These are phyloP conservation scores for Ceratocystis destructans DNA, from an alignment of 2,329 filamentous ascomycete species.

Conservation along the genomic window DNA sequence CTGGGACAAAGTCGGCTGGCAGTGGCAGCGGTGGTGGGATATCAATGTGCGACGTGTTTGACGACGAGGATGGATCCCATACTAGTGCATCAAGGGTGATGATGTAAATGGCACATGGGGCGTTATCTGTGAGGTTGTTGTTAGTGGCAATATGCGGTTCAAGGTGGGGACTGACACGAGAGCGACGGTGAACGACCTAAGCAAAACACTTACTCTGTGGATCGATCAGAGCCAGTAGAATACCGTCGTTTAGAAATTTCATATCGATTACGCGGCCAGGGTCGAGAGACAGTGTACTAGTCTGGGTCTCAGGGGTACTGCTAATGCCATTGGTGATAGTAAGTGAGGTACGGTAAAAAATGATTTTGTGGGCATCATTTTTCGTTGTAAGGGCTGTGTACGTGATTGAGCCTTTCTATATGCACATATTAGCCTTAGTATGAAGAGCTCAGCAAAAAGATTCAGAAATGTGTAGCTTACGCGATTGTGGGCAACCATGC, in stretches of 20 bases:
- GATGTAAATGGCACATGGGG: slow-evolving; percentile 11
- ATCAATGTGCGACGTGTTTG: background rate
- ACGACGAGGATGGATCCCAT: slow-evolving; percentile 4
- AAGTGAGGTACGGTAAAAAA: slow-evolving; percentile 41
- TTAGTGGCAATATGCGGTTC: background rate
- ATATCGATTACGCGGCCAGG: slow-evolving; percentile 42
- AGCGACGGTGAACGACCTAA: background rate
- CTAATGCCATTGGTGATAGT: slow-evolving; percentile 47
- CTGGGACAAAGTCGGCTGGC: slow-evolving; percentile 28
- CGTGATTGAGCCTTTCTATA: slow-evolving; percentile 10
- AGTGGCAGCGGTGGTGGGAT: slow-evolving; percentile 18
- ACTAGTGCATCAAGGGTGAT: slow-evolving; percentile 11
- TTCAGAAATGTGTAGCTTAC: background rate
- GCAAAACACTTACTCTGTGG: slow-evolving; percentile 25
- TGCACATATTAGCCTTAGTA: slow-evolving; percentile 27
- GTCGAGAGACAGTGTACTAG: slow-evolving; percentile 31
- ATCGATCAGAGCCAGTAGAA: slow-evolving; percentile 46
- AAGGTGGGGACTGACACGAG: background rate
- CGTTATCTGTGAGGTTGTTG: background rate
- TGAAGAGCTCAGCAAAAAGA: slow-evolving; percentile 22
- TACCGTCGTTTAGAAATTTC: slow-evolving; percentile 52
- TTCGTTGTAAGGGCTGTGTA: background rate
- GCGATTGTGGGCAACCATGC: slow-evolving; percentile 33
- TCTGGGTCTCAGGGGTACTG: slow-evolving; percentile 29
- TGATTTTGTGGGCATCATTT: slow-evolving; percentile 31